Evolutionary conservation across 352 stramenopile genomes (phyloP).

Genomic region (Globisporangium canariense): DNA sequence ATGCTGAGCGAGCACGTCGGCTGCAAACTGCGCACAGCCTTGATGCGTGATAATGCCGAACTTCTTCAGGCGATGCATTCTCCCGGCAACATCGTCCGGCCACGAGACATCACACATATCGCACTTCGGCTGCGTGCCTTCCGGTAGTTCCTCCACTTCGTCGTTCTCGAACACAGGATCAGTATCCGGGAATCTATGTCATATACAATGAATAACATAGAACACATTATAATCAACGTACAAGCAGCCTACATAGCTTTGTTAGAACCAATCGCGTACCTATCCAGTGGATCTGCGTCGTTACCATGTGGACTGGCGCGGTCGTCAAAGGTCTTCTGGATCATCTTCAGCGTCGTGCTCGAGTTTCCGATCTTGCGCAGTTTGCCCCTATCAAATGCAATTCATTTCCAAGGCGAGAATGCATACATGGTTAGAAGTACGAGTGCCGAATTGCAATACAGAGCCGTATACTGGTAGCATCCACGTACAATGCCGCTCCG

Average conservation of each 20-base stretch:
- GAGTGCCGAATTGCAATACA: neutral
- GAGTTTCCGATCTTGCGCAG: constrained; percentile 61
- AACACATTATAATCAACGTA: too few relatives aligned
- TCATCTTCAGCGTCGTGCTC: constrained; percentile 65
- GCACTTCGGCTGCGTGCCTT: constrained; percentile 32
- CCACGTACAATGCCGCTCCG: constrained; percentile 47
- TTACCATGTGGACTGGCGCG: constrained; percentile 37
- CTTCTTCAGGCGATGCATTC: constrained; percentile 54
- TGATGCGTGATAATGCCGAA: constrained; percentile 64
- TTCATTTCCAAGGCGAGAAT: neutral
- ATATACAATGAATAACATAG: neutral
- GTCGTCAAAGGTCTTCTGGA: constrained; percentile 74
- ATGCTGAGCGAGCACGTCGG: constrained; percentile 56
- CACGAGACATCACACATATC: constrained; percentile 84
- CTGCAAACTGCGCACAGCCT: constrained; percentile 71
- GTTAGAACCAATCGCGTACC: constrained; percentile 9
- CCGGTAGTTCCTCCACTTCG: constrained; percentile 47
- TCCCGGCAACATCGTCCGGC: constrained; percentile 54
- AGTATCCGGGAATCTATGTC: constrained; percentile 43
- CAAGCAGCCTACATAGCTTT: neutral
- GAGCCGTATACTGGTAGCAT: neutral
- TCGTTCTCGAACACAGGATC: constrained; percentile 73
- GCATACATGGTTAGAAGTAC: neutral
- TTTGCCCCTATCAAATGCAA: constrained; percentile 37
- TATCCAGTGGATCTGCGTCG: constrained; percentile 45